These are phyloP conservation scores for Naganishia sp. DNA, from an alignment of 1,284 basidiomycete genomes.

Conservation along the genomic window DNA sequence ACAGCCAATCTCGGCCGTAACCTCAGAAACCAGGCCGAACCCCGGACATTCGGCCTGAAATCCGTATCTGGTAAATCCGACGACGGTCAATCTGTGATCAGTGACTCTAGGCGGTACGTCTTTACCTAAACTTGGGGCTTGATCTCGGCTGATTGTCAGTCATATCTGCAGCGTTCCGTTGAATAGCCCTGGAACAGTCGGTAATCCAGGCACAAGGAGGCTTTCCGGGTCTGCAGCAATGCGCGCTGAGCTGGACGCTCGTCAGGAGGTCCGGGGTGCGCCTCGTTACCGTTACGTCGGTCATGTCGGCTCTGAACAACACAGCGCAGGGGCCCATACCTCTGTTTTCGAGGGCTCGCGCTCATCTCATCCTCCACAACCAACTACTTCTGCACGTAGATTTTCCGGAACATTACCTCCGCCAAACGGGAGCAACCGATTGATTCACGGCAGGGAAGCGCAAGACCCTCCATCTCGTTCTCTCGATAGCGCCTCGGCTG, in stretches of 20 bases:
- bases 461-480: too few relatives aligned
- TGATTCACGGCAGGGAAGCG: too few relatives aligned
- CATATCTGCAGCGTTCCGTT: not conserved
- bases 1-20: slow-evolving; percentile 10
- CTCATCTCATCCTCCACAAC: too few relatives aligned
- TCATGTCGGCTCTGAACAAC: not conserved
- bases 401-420: too few relatives aligned
- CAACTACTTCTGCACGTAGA: too few relatives aligned
- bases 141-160: not conserved
- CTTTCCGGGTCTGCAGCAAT: slow-evolving; percentile 20
- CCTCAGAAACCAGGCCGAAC: not conserved
- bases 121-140: not conserved
- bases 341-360: too few relatives aligned
- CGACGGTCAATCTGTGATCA: slow-evolving; percentile 6
- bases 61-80: slow-evolving; percentile 8
- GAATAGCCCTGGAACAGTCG: slow-evolving; percentile 9
- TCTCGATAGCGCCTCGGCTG: too few relatives aligned
- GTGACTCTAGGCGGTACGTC: slow-evolving; percentile 9
- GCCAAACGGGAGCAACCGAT: too few relatives aligned
- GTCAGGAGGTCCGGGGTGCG: slow-evolving; percentile 2
- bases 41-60: not conserved
- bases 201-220: slow-evolving; percentile 4
- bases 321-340: too few relatives aligned
- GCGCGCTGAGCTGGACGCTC: slow-evolving; percentile 14
- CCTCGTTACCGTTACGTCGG: slow-evolving; percentile 21